These are phyloP conservation scores for Epichloe amarillans DNA, from an alignment of 2,329 filamentous ascomycete species.

Conservation along the genomic window DNA sequence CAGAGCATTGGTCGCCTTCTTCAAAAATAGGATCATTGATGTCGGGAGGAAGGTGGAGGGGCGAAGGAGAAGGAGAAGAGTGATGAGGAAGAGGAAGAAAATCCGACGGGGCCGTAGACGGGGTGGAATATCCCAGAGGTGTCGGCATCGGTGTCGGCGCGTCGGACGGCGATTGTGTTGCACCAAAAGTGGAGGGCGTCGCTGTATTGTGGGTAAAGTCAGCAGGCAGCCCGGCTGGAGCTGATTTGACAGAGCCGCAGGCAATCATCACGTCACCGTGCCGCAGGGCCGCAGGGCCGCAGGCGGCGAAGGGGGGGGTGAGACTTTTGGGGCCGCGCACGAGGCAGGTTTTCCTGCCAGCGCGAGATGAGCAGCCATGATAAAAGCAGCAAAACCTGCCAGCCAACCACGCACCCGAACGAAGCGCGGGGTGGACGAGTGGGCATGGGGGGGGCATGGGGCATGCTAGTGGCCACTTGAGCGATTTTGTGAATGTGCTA, in stretches of 20 bases:
- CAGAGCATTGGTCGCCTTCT: conserved; percentile 43
- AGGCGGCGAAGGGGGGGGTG: conserved; percentile 3
- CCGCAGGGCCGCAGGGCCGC: conserved; percentile 5
- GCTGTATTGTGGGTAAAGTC: conserved; percentile 8
- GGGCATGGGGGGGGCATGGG: not conserved
- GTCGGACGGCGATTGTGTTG: conserved; percentile 2
- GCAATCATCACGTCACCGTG: conserved; percentile 10
- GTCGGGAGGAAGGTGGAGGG: conserved; percentile 35
- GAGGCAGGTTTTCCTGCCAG: conserved; percentile 4
- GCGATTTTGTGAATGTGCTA: not conserved
- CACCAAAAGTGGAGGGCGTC: conserved; percentile 1
- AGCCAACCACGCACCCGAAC: not conserved
- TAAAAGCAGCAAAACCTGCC: not conserved
- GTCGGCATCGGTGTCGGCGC: conserved; percentile 5
- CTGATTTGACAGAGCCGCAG: conserved; percentile 3
- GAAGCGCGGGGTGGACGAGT: not conserved
- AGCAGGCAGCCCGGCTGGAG: conserved; percentile 5
- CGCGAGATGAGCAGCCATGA: no score
- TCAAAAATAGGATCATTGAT: conserved; percentile 37
- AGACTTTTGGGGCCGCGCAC: not conserved
- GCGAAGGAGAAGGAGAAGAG: conserved; percentile 19
- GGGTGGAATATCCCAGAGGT: conserved; percentile 3
- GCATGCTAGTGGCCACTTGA: not conserved
- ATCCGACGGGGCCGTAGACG: conserved; percentile 4
- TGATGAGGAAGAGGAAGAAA: conserved; percentile 6